Evolutionary conservation across 345 rosid species (phyloP).

Genomic region (Orychophragmus violaceus): DNA sequence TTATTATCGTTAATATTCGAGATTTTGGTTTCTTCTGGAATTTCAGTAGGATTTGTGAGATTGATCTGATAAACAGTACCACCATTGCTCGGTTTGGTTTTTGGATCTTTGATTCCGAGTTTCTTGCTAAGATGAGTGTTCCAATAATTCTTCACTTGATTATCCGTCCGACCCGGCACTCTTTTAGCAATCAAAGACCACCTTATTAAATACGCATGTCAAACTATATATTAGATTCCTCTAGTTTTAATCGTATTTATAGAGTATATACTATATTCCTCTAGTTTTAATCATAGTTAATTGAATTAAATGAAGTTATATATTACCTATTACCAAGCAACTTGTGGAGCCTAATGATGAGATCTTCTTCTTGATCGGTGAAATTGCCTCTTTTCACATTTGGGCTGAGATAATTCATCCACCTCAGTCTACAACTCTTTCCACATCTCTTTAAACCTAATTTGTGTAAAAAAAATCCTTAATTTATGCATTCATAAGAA

Average conservation of each 20-base stretch:
- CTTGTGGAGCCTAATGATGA: constrained; percentile 56
- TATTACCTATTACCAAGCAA: constrained; percentile 57
- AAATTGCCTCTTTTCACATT: constrained; percentile 43
- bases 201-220: constrained; percentile 25
- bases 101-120: constrained; percentile 38
- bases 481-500: neutral
- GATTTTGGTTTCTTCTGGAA: constrained; percentile 8
- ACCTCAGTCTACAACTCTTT: constrained; percentile 61
- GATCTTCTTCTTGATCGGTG: constrained; percentile 55
- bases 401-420: constrained; percentile 61
- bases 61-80: constrained; percentile 19
- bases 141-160: constrained; percentile 72
- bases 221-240: neutral
- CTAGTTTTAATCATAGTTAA: neutral
- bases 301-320: neutral
- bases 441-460: constrained; percentile 62
- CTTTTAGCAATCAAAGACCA: constrained; percentile 70
- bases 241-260: neutral
- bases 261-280: neutral
- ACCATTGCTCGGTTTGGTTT: neutral
- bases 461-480: neutral
- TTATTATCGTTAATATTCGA: constrained; percentile 3
- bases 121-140: constrained; percentile 52
- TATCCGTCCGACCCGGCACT: constrained; percentile 70
- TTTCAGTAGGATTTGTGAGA: constrained; percentile 13